A percentile compares a stretch with the other conserved stretches of the same genome.
phyloP scores from a whole-genome alignment of 495 filamentous ascomycete species.

The Xylaria nigripes region DNA sequence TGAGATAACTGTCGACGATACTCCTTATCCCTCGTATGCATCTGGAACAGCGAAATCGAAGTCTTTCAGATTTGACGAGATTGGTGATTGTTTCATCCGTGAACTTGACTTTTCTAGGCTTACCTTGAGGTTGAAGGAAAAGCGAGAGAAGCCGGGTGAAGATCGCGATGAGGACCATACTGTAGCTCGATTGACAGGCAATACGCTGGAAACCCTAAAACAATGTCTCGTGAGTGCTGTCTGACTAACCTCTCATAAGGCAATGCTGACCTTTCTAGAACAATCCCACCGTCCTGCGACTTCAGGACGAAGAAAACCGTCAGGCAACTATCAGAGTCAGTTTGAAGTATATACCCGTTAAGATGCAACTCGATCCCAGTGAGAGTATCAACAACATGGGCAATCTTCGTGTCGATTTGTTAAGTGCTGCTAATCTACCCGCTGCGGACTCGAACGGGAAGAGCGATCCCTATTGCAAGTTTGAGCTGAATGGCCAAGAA shows the following conservation, averaged over 20 bases:
- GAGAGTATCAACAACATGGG: slow-evolving; percentile 99
- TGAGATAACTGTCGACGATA: slow-evolving; percentile 90
- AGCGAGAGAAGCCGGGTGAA: slow-evolving; percentile 64
- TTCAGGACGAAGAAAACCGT: slow-evolving; percentile 68
- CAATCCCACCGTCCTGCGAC: slow-evolving; percentile 71
- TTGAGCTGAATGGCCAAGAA: slow-evolving; percentile 75
- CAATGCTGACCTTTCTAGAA: slow-evolving; percentile 47
- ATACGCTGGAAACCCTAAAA: slow-evolving; percentile 77
- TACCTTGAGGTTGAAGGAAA: slow-evolving; percentile 73
- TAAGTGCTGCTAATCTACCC: slow-evolving; percentile 81
- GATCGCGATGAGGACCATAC: slow-evolving; percentile 59
- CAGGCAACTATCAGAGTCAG: slow-evolving; percentile 78
- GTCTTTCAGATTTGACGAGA: slow-evolving; percentile 68
- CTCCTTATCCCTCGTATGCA: slow-evolving; percentile 82
- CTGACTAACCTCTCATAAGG: neutral
- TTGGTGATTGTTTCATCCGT: slow-evolving; percentile 90
- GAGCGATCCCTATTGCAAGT: slow-evolving; percentile 95
- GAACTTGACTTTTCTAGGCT: slow-evolving; percentile 93
- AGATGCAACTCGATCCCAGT: slow-evolving; percentile 86
- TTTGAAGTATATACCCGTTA: slow-evolving; percentile 85
- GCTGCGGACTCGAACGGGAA: slow-evolving; percentile 91
- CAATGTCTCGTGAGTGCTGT: slow-evolving; percentile 66
- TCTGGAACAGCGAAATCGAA: slow-evolving; percentile 62
- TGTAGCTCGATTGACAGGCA: slow-evolving; percentile 74
- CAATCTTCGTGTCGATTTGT: slow-evolving; percentile 78